Conservation (phyloP, 768 basidiomycete genomes). For the Mycena maculata region DNA sequence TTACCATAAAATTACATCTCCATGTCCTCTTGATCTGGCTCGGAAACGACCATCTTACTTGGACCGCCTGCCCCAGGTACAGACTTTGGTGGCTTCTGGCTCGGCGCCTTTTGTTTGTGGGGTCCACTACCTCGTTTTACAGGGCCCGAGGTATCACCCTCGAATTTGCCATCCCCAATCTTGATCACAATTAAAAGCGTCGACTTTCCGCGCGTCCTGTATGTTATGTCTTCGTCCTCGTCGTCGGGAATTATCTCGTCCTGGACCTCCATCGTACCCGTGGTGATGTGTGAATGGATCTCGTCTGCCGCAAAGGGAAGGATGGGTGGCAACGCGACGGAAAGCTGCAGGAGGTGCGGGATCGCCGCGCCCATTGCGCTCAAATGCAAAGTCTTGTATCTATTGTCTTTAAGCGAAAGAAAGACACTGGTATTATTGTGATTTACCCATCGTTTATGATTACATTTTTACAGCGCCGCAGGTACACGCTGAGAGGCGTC, state of each 20-base stretch:
- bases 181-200: constrained; percentile 69
- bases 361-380: constrained; percentile 93
- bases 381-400: constrained; percentile 79
- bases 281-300: constrained; percentile 69
- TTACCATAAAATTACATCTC: constrained; percentile 41
- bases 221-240: constrained; percentile 74
- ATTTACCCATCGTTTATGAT: constrained; percentile 78
- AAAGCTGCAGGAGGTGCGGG: constrained; percentile 78
- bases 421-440: not conserved
- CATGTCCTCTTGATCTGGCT: constrained; percentile 58
- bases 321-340: constrained; percentile 76
- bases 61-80: constrained; percentile 9
- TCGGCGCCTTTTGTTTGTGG: constrained; percentile 9
- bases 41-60: constrained; percentile 50
- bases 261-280: constrained; percentile 77
- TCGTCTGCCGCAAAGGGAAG: constrained; percentile 76
- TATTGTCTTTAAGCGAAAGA: constrained; percentile 39
- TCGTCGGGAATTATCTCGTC: constrained; percentile 84
- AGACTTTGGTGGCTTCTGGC: constrained; percentile 16
- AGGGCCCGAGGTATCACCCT: constrained; percentile 48
- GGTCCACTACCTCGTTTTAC: constrained; percentile 31
- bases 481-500: constrained; percentile 76
- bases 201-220: constrained; percentile 79
- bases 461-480: constrained; percentile 80
- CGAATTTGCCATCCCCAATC: constrained; percentile 71